These are phyloP conservation scores for Linaria vulgaris DNA, from an alignment of 257 asterid species.

Conservation along the genomic window DNA sequence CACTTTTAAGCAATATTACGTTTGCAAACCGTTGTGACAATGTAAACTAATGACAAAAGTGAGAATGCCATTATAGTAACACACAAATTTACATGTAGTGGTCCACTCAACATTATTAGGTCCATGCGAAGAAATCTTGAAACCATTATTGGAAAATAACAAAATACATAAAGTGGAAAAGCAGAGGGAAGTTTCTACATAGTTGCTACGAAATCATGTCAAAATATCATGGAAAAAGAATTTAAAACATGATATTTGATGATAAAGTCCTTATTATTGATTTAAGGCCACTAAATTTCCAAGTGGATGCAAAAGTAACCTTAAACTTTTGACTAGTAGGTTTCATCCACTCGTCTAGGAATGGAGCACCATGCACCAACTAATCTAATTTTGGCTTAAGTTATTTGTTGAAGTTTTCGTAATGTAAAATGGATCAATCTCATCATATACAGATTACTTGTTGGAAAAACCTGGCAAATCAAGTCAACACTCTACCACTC, in stretches of 20 bases:
- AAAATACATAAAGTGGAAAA: slow-evolving; percentile 21
- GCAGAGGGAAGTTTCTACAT: background rate
- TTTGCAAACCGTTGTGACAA: background rate
- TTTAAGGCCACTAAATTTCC: slow-evolving; percentile 28
- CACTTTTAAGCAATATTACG: background rate
- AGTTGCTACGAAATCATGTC: slow-evolving; percentile 15
- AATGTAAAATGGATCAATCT: too few relatives aligned
- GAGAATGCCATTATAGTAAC: too few relatives aligned
- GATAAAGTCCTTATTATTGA: background rate
- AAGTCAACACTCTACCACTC: too few relatives aligned
- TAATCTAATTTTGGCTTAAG: slow-evolving; percentile 18
- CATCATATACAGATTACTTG: too few relatives aligned
- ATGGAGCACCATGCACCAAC: slow-evolving; percentile 20
- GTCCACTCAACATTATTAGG: slow-evolving; percentile 13
- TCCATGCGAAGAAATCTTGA: slow-evolving; percentile 18
- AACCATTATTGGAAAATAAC: slow-evolving; percentile 6
- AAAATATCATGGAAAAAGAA: slow-evolving; percentile 19
- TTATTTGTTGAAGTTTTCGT: too few relatives aligned
- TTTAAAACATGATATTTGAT: slow-evolving; percentile 1
- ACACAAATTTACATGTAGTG: slow-evolving; percentile 1
- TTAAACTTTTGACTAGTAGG: slow-evolving; percentile 19
- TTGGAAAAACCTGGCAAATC: too few relatives aligned
- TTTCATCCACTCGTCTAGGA: slow-evolving; percentile 22
- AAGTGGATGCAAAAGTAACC: slow-evolving; percentile 29
- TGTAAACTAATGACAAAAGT: background rate